Evolutionary conservation across 2,329 filamentous ascomycete species (phyloP).

Genomic region (Sarocladiaceae sp.): DNA sequence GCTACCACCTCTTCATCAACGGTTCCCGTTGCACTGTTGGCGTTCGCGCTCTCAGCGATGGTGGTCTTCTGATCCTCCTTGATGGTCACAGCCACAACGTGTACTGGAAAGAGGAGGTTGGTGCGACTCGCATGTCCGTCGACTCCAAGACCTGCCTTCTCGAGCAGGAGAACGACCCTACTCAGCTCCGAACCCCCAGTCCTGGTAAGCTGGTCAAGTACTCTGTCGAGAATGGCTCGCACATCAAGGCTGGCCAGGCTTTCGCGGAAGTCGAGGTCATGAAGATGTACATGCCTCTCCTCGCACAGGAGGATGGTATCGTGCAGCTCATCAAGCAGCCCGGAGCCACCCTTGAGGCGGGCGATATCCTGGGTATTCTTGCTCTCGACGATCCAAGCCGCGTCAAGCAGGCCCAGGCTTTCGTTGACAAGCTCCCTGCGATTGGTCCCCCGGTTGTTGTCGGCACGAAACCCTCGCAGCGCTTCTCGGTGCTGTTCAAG

Average conservation of each 20-base stretch:
- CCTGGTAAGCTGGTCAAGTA: slow-evolving; percentile 98
- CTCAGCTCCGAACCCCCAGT: slow-evolving; percentile 87
- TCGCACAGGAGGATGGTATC: slow-evolving; percentile 90
- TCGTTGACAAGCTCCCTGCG: slow-evolving; percentile 82
- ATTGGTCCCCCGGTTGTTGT: slow-evolving; percentile 81
- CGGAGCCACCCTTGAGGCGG: slow-evolving; percentile 92
- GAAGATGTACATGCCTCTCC: slow-evolving; percentile 99
- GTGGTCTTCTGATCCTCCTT: slow-evolving; percentile 84
- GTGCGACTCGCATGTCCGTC: slow-evolving; percentile 89
- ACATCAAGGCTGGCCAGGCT: slow-evolving; percentile 84
- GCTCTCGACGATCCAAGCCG: slow-evolving; percentile 91
- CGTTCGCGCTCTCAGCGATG: slow-evolving; percentile 86
- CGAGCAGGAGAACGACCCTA: slow-evolving; percentile 98
- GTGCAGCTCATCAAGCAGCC: slow-evolving; percentile 99
- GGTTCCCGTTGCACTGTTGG: slow-evolving; percentile 94
- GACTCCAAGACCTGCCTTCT: slow-evolving; percentile 97
- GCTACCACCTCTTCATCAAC: slow-evolving; percentile 98
- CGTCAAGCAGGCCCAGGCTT: slow-evolving; percentile 93
- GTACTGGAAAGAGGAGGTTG: slow-evolving; percentile 99
- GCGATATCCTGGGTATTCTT: slow-evolving; percentile 96
- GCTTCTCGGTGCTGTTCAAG: slow-evolving; percentile 69
- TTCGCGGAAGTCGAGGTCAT: slow-evolving; percentile 99
- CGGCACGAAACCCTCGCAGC: slow-evolving; percentile 86
- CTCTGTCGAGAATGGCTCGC: slow-evolving; percentile 88
- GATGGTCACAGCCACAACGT: slow-evolving; percentile 93